These are phyloP conservation scores for Dendrobium officinale DNA, from an alignment of 106 monocot species.

Conservation along the genomic window DNA sequence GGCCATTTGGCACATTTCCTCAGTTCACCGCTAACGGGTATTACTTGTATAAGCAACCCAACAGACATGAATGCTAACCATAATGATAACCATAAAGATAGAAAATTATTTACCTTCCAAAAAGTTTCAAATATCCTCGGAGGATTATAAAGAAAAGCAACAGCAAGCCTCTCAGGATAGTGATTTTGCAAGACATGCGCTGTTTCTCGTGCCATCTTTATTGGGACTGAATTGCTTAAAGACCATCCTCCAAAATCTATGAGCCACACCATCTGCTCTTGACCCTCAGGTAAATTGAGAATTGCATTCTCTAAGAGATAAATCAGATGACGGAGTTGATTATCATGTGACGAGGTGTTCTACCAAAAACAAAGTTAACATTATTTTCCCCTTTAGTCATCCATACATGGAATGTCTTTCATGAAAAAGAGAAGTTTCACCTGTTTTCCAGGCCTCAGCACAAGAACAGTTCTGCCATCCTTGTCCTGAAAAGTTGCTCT, in stretches of 20 bases:
- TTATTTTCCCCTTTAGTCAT: background rate
- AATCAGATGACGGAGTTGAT: conserved; percentile 70
- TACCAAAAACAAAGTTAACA: conserved; percentile 11
- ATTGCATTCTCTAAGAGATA: conserved; percentile 79
- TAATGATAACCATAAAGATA: background rate
- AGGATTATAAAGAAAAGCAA: conserved; percentile 49
- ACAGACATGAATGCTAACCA: too few relatives aligned
- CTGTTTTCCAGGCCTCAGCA: conserved; percentile 73
- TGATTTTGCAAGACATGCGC: conserved; percentile 58
- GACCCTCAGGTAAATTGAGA: conserved; percentile 62
- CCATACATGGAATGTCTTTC: background rate
- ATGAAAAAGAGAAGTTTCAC: conserved; percentile 13
- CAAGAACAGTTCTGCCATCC: conserved; percentile 65
- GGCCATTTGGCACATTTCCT: too few relatives aligned
- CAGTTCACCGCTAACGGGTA: too few relatives aligned
- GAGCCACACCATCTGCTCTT: conserved; percentile 95
- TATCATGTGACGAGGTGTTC: conserved; percentile 71
- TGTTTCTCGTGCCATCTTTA: conserved; percentile 60
- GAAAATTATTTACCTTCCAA: conserved; percentile 37
- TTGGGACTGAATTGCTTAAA: conserved; percentile 46
- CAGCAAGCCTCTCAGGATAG: conserved; percentile 60
- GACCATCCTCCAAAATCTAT: conserved; percentile 90
- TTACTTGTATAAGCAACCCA: too few relatives aligned
- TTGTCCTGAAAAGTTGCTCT: conserved; percentile 64
- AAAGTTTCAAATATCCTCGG: conserved; percentile 65